phyloP scores from a whole-genome alignment of 148 eudicot species.

The Pharnaceum exiguum region DNA sequence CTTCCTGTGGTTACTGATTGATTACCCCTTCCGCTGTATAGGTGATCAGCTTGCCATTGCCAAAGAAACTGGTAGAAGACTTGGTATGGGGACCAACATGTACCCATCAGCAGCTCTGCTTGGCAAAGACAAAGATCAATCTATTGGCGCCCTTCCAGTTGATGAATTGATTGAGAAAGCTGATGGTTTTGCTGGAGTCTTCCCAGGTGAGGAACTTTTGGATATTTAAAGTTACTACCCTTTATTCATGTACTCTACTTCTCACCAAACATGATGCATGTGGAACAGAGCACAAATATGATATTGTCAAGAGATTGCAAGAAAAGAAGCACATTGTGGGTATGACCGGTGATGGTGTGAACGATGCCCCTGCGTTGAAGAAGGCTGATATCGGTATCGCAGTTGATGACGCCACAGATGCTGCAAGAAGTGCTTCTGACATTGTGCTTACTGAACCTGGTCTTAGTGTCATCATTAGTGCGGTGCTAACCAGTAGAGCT shows the following conservation, averaged over 20 bases:
- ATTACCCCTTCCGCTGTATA: conserved; percentile 14
- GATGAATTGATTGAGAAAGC: conserved; percentile 93
- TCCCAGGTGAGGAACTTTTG: conserved; percentile 51
- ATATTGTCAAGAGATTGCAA: conserved; percentile 94
- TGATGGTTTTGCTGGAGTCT: conserved; percentile 94
- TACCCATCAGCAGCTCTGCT: conserved; percentile 86
- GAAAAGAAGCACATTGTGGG: conserved; percentile 97
- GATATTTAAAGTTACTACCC: background rate
- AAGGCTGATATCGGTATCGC: conserved; percentile 98
- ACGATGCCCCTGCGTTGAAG: conserved; percentile 95
- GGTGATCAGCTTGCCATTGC: conserved; percentile 96
- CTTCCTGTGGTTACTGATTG: background rate
- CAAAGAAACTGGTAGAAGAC: conserved; percentile 93
- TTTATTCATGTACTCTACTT: conserved; percentile 2
- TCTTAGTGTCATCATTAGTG: conserved; percentile 93
- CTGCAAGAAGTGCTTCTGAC: conserved; percentile 93
- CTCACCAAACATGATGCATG: background rate
- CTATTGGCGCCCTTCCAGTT: conserved; percentile 64
- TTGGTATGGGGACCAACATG: conserved; percentile 98
- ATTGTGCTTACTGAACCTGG: conserved; percentile 97
- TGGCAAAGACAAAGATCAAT: conserved; percentile 64
- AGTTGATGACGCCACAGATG: conserved; percentile 95
- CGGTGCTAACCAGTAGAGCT: conserved; percentile 94
- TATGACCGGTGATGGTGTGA: conserved; percentile 99
- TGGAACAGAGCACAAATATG: conserved; percentile 82